Evolutionary conservation across 768 basidiomycete genomes (phyloP).

Genomic region (Tulasnella sp.): DNA sequence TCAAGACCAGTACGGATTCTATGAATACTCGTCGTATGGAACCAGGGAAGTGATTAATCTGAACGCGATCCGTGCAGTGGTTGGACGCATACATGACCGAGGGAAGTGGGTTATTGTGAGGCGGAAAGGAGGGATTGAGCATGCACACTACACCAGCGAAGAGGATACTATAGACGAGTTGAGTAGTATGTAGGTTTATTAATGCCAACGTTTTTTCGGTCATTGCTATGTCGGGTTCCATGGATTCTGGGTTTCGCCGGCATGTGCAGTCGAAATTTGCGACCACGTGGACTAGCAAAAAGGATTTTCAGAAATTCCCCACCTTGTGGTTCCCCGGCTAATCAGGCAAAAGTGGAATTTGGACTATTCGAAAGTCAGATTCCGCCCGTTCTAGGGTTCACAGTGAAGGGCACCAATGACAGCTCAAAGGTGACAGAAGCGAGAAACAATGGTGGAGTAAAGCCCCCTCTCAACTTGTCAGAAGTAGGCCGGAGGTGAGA

Average conservation of each 20-base stretch:
- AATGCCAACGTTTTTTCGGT: no score
- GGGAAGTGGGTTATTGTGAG: background rate
- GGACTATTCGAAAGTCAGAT: background rate
- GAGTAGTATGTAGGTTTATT: no score
- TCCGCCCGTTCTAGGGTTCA: background rate
- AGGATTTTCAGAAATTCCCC: background rate
- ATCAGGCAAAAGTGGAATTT: background rate
- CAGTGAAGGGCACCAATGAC: no score
- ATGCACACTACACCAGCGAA: background rate
- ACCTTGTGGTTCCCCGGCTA: background rate
- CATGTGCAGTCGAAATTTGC: background rate
- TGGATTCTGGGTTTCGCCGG: background rate
- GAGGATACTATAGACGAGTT: no score
- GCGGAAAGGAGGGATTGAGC: background rate
- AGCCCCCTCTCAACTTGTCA: no score
- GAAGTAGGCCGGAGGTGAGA: no score
- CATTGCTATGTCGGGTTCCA: no score
- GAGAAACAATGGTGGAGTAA: no score
- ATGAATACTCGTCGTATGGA: background rate
- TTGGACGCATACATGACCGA: background rate
- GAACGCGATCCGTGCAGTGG: background rate
- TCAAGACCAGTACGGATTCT: background rate
- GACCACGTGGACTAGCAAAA: background rate
- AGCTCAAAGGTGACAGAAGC: no score
- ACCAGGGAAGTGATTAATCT: background rate